phyloP scores from a whole-genome alignment of 2,329 filamentous ascomycete genomes.

The Fusarium fracticaudum region DNA sequence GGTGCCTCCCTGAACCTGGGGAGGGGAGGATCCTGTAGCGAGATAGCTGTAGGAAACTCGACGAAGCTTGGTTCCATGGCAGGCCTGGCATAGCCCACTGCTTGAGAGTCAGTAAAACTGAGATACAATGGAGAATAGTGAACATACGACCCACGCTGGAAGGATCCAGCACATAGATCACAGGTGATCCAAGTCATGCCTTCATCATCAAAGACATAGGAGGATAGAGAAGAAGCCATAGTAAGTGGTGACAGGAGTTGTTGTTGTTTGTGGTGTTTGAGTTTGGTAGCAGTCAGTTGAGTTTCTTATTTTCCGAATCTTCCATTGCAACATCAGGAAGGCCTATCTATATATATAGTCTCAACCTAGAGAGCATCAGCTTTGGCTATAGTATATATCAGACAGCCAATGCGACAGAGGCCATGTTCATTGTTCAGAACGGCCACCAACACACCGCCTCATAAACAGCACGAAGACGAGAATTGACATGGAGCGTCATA shows the following conservation, averaged over 20 bases:
- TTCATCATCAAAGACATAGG: conserved; percentile 36
- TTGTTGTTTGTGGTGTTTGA: neutral
- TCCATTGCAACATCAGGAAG: conserved; percentile 1
- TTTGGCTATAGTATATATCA: neutral
- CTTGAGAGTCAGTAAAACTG: neutral
- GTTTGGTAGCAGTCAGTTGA: neutral
- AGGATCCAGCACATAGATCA: conserved; percentile 38
- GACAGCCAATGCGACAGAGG: conserved; percentile 8
- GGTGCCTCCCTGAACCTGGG: conserved; percentile 8
- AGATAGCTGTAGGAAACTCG: conserved; percentile 37
- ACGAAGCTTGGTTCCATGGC: conserved; percentile 39
- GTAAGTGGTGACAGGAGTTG: neutral
- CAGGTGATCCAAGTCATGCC: conserved; percentile 42
- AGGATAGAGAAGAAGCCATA: conserved; percentile 26
- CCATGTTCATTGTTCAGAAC: conserved; percentile 3
- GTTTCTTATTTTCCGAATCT: neutral
- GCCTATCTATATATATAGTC: conserved; percentile 32
- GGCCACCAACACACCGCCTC: conserved; percentile 27
- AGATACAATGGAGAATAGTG: neutral
- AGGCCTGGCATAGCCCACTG: conserved; percentile 31
- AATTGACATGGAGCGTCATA: conserved; percentile 11
- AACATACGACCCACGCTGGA: conserved; percentile 33
- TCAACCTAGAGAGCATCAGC: neutral
- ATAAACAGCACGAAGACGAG: neutral
- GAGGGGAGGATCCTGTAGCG: conserved; percentile 7